These are phyloP conservation scores for Tylopilus sp. DNA, from an alignment of 1,284 basidiomycete species.

Conservation along the genomic window DNA sequence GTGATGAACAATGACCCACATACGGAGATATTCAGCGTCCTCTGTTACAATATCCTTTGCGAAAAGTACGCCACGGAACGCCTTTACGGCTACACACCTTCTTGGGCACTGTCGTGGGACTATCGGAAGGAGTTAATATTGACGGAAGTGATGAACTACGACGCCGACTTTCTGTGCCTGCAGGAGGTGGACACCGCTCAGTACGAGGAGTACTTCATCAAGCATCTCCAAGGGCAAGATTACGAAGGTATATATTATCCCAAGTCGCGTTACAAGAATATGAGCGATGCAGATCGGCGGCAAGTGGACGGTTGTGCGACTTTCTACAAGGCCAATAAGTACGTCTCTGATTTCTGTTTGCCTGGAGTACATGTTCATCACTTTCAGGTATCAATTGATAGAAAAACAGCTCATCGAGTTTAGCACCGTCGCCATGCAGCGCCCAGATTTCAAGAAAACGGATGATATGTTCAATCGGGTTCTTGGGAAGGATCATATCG, in stretches of 20 bases:
- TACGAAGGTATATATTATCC: conserved; percentile 94
- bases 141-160: conserved; percentile 80
- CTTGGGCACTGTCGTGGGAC: conserved; percentile 94
- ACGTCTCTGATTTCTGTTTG: conserved; percentile 34
- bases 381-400: conserved; percentile 79
- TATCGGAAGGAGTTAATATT: conserved; percentile 92
- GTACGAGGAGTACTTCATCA: conserved; percentile 91
- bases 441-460: conserved; percentile 95
- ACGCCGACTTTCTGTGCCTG: conserved; percentile 90
- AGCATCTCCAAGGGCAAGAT: conserved; percentile 70
- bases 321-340: conserved; percentile 92
- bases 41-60: conserved; percentile 96
- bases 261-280: conserved; percentile 92
- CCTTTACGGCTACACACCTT: conserved; percentile 95
- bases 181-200: conserved; percentile 93
- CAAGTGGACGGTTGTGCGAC: conserved; percentile 96
- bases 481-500: conserved; percentile 94
- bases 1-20: conserved; percentile 51
- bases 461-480: conserved; percentile 99
- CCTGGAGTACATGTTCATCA: conserved; percentile 7
- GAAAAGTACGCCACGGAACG: conserved; percentile 87
- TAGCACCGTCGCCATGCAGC: conserved; percentile 89
- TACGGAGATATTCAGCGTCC: conserved; percentile 72
- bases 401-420: conserved; percentile 96
- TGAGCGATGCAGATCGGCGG: conserved; percentile 84